Conservation (phyloP, 2,329 filamentous ascomycete species). For the Diaporthe destruens region DNA sequence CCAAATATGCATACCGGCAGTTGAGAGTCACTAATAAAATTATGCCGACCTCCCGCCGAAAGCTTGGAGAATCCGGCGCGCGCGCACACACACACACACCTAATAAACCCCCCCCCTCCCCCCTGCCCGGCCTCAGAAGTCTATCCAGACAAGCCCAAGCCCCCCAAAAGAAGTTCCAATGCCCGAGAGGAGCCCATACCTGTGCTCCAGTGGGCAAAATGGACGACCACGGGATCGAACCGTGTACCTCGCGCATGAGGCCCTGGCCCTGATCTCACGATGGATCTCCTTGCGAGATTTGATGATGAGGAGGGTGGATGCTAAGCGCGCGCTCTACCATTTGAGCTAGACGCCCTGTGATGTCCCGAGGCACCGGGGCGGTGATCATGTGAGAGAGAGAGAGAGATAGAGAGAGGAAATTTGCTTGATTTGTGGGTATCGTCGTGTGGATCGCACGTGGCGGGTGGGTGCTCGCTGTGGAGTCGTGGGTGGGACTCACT, state of each 20-base stretch:
- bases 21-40: background rate
- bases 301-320: background rate
- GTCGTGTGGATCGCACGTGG: conserved; percentile 7
- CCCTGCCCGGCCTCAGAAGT: too few species aligned
- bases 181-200: background rate
- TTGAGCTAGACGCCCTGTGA: conserved; percentile 37
- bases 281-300: background rate
- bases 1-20: background rate
- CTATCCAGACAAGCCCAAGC: background rate
- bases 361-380: background rate
- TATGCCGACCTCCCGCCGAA: background rate
- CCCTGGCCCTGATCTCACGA: background rate
- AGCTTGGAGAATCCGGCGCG: too few species aligned
- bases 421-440: conserved; percentile 22
- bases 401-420: background rate
- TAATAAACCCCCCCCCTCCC: too few species aligned
- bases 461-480: background rate
- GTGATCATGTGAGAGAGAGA: background rate
- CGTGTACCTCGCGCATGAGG: conserved; percentile 34
- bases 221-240: conserved; percentile 36
- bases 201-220: background rate
- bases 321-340: conserved; percentile 39
- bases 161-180: background rate
- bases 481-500: too few species aligned
- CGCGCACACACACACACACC: too few species aligned